Percentiles rank a stretch among this genome's conserved stretches.
phyloP scores from a whole-genome alignment of 2,329 filamentous ascomycete species.

The Septoria linicola region DNA sequence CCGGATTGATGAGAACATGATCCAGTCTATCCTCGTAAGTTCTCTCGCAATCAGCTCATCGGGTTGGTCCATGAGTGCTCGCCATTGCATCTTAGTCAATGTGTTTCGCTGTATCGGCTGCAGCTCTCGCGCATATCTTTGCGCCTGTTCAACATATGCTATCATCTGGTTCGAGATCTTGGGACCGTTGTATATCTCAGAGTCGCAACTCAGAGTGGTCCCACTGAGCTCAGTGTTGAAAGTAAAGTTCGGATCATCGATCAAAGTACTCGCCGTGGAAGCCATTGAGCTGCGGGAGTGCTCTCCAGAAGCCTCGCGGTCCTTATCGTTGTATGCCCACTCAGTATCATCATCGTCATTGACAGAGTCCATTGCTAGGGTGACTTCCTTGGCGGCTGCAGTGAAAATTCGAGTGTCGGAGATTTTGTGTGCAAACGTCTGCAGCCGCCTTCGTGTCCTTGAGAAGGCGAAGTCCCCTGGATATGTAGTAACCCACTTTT shows the following conservation, averaged over 20 bases:
- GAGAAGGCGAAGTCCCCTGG: conserved; percentile 88
- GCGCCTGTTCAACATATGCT: conserved; percentile 73
- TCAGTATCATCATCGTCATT: conserved; percentile 86
- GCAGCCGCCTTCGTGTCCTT: conserved; percentile 67
- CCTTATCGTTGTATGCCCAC: conserved; percentile 82
- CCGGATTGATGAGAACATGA: conserved; percentile 93
- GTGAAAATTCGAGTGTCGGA: conserved; percentile 77
- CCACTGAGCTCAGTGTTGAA: conserved; percentile 34
- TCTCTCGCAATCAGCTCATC: conserved; percentile 87
- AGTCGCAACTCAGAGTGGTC: conserved; percentile 32
- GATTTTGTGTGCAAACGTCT: conserved; percentile 73
- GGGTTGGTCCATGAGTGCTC: conserved; percentile 81
- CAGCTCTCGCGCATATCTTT: conserved; percentile 71
- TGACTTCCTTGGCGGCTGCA: conserved; percentile 81
- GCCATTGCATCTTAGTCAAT: conserved; percentile 83
- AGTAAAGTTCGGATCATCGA: conserved; percentile 37
- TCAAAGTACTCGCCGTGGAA: conserved; percentile 36
- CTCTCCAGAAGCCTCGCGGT: conserved; percentile 45
- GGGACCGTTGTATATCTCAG: conserved; percentile 32
- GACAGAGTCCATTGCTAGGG: conserved; percentile 70
- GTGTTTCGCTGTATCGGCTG: conserved; percentile 67
- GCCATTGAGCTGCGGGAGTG: conserved; percentile 39
- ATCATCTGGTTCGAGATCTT: conserved; percentile 50
- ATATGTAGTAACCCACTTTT: conserved; percentile 85
- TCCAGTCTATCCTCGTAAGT: conserved; percentile 93